Percentiles rank a stretch among this genome's conserved stretches.
phyloP scores from a whole-genome alignment of 140 eudicot species.

The Erigeron philadelphicus region DNA sequence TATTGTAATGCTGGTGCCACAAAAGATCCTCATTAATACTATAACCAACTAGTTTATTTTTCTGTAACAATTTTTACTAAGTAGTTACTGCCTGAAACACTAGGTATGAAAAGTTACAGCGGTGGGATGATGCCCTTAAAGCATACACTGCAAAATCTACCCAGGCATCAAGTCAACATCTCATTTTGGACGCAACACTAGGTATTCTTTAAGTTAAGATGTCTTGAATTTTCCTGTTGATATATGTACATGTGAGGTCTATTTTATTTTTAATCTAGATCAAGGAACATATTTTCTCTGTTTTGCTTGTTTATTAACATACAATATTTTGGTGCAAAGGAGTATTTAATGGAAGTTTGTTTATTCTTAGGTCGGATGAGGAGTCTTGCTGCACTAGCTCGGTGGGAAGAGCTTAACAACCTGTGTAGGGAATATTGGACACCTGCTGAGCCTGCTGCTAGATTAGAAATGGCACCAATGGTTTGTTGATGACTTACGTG shows the following conservation, averaged over 20 bases:
- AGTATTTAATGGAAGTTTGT: conserved; percentile 6
- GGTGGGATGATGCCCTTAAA: conserved; percentile 96
- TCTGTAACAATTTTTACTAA: not conserved
- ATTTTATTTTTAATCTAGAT: not conserved
- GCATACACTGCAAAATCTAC: conserved; percentile 86
- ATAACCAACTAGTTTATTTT: conserved; percentile 2
- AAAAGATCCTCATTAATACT: not conserved
- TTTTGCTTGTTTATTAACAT: not conserved
- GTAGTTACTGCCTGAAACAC: conserved; percentile 29
- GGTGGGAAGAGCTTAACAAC: conserved; percentile 96
- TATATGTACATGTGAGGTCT: conserved; percentile 17
- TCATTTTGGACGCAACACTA: conserved; percentile 76
- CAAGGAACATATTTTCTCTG: conserved; percentile 4
- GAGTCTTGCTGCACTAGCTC: conserved; percentile 98
- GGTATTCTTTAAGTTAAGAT: conserved; percentile 41
- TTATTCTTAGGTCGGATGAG: conserved; percentile 72
- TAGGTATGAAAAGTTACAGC: conserved; percentile 94
- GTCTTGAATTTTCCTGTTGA: not conserved
- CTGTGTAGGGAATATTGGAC: conserved; percentile 92
- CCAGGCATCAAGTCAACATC: conserved; percentile 76
- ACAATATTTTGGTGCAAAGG: not conserved
- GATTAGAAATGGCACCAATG: conserved; percentile 98
- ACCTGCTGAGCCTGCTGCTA: conserved; percentile 94
- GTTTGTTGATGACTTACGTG: conserved; percentile 36
- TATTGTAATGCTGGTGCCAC: conserved; percentile 5